Conservation (phyloP, 495 filamentous ascomycete species). For the Annulohypoxylon bovei region DNA sequence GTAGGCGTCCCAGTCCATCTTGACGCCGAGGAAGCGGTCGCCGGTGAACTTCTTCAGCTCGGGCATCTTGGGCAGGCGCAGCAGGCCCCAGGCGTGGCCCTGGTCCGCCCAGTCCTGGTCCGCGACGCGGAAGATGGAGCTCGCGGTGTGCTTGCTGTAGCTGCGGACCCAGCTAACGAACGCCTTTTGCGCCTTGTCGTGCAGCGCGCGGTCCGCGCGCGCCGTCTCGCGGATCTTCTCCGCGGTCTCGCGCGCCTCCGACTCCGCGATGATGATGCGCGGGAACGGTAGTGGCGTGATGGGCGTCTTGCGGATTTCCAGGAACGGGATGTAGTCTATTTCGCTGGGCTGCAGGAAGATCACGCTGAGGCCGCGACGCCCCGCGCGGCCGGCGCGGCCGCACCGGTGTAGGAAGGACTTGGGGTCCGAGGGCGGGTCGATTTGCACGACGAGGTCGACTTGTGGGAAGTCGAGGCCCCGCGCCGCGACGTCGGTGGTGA, state of each 20-base stretch:
- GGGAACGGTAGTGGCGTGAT: slow-evolving; percentile 69
- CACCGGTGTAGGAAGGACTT: slow-evolving; percentile 96
- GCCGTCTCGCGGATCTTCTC: slow-evolving; percentile 69
- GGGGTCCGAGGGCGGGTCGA: slow-evolving; percentile 91
- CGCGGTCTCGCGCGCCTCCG: slow-evolving; percentile 63
- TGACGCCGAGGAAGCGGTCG: slow-evolving; percentile 69
- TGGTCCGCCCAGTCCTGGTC: slow-evolving; percentile 87
- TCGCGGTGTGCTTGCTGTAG: slow-evolving; percentile 90
- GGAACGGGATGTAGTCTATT: slow-evolving; percentile 87
- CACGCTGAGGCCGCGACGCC: slow-evolving; percentile 83
- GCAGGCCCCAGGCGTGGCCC: slow-evolving; percentile 79
- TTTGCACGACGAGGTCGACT: slow-evolving; percentile 91
- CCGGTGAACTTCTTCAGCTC: slow-evolving; percentile 77
- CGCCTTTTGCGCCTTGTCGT: slow-evolving; percentile 87
- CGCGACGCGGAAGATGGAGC: slow-evolving; percentile 85
- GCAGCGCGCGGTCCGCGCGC: slow-evolving; percentile 77
- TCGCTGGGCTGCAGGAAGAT: slow-evolving; percentile 87
- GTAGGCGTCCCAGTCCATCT: slow-evolving; percentile 64
- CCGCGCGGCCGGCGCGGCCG: slow-evolving; percentile 90
- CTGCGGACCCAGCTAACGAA: slow-evolving; percentile 93
- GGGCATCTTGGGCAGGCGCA: slow-evolving; percentile 93
- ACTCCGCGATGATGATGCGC: slow-evolving; percentile 58
- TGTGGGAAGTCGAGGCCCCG: slow-evolving; percentile 84
- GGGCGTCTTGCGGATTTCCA: slow-evolving; percentile 89
- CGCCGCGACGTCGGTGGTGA: slow-evolving; percentile 81